phyloP scores from a whole-genome alignment of 805 yeast genomes.

The Wickerhamiella kazuoi region DNA sequence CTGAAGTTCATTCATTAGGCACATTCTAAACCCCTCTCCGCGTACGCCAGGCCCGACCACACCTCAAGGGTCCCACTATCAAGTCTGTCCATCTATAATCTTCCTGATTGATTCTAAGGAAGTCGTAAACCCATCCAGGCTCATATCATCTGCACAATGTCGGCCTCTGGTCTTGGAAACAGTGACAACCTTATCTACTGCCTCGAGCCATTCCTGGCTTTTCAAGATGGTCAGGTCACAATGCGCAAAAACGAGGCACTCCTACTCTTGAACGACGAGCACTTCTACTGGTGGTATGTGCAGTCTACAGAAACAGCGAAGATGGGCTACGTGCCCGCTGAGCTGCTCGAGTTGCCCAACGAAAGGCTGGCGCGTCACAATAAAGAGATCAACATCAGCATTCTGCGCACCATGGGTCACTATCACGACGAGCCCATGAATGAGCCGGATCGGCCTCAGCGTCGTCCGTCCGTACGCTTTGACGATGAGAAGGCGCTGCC shows the following conservation, averaged over 20 bases:
- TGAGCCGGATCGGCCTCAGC: not conserved
- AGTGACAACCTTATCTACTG: constrained; percentile 39
- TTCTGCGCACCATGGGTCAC: not conserved
- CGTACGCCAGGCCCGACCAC: no score
- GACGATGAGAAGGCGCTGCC: not conserved
- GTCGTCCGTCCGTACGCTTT: not conserved
- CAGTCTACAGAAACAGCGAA: constrained; percentile 37
- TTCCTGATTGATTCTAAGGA: no score
- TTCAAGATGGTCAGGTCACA: constrained; percentile 82
- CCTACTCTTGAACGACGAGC: constrained; percentile 65
- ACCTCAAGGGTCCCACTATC: no score
- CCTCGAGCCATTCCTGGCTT: constrained; percentile 71
- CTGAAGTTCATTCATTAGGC: no score
- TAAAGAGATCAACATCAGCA: constrained; percentile 52
- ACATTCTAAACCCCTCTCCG: no score
- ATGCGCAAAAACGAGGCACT: constrained; percentile 70
- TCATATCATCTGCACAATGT: no score
- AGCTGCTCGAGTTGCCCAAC: constrained; percentile 74
- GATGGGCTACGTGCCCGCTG: constrained; percentile 95
- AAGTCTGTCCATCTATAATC: no score
- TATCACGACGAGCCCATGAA: not conserved
- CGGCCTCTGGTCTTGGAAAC: no score
- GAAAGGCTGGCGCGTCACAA: constrained; percentile 84
- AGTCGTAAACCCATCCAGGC: no score
- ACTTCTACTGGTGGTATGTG: constrained; percentile 95